Evolutionary conservation across 2,329 filamentous ascomycete genomes (phyloP).

Genomic region (Alternaria triticina): DNA sequence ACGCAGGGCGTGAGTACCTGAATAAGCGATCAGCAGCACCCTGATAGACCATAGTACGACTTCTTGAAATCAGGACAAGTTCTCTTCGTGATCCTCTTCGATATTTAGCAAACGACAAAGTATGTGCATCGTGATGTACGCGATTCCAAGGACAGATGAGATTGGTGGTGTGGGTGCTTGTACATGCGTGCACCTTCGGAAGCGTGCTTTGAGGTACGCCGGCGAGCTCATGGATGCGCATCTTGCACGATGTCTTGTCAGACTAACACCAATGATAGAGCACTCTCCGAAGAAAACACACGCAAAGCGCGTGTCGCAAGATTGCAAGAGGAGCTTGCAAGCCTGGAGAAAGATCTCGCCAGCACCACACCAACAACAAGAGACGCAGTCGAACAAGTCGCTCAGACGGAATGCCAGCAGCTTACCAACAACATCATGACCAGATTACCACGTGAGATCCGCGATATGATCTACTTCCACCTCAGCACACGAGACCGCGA

Average conservation of each 20-base stretch:
- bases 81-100: neutral
- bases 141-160: too few species aligned
- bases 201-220: neutral
- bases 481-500: constrained; percentile 16
- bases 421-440: constrained; percentile 11
- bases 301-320: constrained; percentile 7
- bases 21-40: constrained; percentile 7
- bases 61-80: neutral
- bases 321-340: constrained; percentile 10
- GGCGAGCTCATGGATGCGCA: neutral
- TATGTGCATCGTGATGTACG: neutral
- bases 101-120: neutral
- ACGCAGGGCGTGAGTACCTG: constrained; percentile 5
- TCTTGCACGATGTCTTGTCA: neutral
- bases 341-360: constrained; percentile 10
- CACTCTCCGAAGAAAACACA: constrained; percentile 1
- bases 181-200: neutral
- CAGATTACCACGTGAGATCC: constrained; percentile 22
- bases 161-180: neutral
- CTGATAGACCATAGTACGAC: neutral
- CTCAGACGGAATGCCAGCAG: constrained; percentile 20
- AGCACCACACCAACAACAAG: constrained; percentile 8
- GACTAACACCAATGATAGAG: constrained; percentile 3
- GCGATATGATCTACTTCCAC: constrained; percentile 27
- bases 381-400: constrained; percentile 12